Percentiles rank a stretch among this genome's conserved stretches.
Conservation (phyloP, 177 flowering plant species). For the Vitis hybrid region DNA sequence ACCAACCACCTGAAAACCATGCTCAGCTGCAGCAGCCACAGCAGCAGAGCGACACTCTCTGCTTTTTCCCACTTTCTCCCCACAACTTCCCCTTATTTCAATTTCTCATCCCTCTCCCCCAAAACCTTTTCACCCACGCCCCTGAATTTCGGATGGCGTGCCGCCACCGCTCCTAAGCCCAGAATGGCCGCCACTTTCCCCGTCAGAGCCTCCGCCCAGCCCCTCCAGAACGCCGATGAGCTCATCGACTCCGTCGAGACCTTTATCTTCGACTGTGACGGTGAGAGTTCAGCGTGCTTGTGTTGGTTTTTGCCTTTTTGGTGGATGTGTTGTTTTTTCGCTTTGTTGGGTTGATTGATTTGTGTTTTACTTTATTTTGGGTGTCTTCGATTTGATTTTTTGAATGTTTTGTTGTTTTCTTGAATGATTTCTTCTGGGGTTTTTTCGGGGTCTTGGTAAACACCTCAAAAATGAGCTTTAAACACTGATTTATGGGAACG, state of each 20-base stretch:
- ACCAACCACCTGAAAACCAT: no score
- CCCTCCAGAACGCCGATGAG: slow-evolving; percentile 73
- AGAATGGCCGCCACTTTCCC: slow-evolving; percentile 1
- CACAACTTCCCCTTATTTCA: no score
- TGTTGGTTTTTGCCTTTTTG: neutral
- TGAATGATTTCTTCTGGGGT: neutral
- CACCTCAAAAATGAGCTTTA: no score
- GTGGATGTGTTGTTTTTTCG: no score
- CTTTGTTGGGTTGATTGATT: slow-evolving; percentile 1
- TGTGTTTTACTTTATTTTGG: neutral
- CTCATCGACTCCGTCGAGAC: slow-evolving; percentile 94
- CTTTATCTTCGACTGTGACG: slow-evolving; percentile 98
- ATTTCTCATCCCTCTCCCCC: no score
- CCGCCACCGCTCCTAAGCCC: no score
- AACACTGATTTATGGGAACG: no score
- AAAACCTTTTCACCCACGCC: no score
- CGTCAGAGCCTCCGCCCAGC: slow-evolving; percentile 62
- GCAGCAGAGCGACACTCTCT: no score
- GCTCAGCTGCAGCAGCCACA: no score
- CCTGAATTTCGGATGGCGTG: no score
- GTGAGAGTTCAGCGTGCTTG: slow-evolving; percentile 30
- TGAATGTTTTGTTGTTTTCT: neutral
- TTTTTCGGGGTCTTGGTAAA: neutral
- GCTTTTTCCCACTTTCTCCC: no score
- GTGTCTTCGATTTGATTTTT: neutral